These are phyloP conservation scores for Sporisorium sorghi DNA, from an alignment of 1,284 basidiomycete genomes.

Conservation along the genomic window DNA sequence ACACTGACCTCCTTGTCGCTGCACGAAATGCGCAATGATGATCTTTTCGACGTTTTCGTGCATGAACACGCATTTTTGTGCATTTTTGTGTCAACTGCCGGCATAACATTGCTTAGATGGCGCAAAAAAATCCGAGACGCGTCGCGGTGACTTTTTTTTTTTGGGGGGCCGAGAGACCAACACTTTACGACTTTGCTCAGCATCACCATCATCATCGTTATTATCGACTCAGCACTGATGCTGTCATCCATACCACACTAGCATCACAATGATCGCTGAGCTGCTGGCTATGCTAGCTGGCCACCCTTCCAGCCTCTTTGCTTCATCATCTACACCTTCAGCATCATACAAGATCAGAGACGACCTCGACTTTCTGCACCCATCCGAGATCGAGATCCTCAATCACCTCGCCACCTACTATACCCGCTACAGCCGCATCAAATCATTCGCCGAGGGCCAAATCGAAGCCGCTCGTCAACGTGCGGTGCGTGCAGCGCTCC, in stretches of 20 bases:
- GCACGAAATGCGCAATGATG: constrained; percentile 3
- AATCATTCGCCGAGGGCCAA: constrained; percentile 38
- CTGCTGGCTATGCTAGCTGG: constrained; percentile 52
- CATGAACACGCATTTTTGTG: neutral
- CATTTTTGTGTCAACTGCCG: too few species aligned
- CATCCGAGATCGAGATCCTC: constrained; percentile 46
- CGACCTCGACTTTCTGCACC: constrained; percentile 43
- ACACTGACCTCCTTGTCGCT: neutral
- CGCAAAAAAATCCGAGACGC: constrained; percentile 26
- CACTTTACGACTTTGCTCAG: constrained; percentile 11
- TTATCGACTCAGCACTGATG: constrained; percentile 9
- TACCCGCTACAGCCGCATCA: constrained; percentile 42
- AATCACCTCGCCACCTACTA: constrained; percentile 46
- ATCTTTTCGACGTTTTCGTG: constrained; percentile 4
- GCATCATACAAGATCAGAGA: constrained; percentile 32
- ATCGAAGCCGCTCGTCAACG: constrained; percentile 42
- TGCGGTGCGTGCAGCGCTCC: constrained; percentile 40
- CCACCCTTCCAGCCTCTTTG: constrained; percentile 51
- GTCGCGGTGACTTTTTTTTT: constrained; percentile 27
- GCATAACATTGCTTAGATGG: neutral
- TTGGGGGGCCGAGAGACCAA: constrained; percentile 33
- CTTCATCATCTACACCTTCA: constrained; percentile 27
- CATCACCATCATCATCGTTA: neutral
- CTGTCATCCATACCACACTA: neutral
- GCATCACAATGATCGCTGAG: constrained; percentile 42